Evolutionary conservation across 2,329 filamentous ascomycete genomes (phyloP).

Genomic region (Neofusicoccum umdonicola): DNA sequence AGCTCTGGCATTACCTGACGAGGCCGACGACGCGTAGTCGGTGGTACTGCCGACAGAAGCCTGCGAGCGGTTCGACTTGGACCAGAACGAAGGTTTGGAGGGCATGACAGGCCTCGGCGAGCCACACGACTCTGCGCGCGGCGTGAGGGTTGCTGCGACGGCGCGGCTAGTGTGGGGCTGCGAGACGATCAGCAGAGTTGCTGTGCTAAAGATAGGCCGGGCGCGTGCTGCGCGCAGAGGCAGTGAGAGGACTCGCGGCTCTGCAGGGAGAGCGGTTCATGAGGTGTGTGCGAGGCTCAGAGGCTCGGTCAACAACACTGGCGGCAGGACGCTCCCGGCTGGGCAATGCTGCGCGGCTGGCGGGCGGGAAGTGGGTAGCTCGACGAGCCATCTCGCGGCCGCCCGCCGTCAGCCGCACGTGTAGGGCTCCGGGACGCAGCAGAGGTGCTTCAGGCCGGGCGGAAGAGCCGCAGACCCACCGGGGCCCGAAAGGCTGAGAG

Average conservation of each 20-base stretch:
- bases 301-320: not conserved
- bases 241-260: not conserved
- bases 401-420: conserved; percentile 13
- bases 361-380: conserved; percentile 2
- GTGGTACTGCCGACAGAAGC: conserved; percentile 35
- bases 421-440: not conserved
- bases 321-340: not conserved
- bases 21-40: conserved; percentile 34
- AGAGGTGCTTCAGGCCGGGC: not conserved
- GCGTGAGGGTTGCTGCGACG: not conserved
- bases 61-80: conserved; percentile 40
- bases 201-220: conserved; percentile 16
- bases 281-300: not conserved
- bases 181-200: conserved; percentile 15
- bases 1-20: conserved; percentile 30
- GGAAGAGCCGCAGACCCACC: conserved; percentile 14
- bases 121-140: conserved; percentile 7
- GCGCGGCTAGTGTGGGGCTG: conserved; percentile 14
- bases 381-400: not conserved
- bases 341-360: not conserved
- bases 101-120: conserved; percentile 32
- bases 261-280: not conserved
- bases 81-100: conserved; percentile 34
- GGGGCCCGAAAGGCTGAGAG: conserved; percentile 2
- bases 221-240: conserved; percentile 4